phyloP scores from a whole-genome alignment of 495 filamentous ascomycete species.

The Talaromyces borbonicus region DNA sequence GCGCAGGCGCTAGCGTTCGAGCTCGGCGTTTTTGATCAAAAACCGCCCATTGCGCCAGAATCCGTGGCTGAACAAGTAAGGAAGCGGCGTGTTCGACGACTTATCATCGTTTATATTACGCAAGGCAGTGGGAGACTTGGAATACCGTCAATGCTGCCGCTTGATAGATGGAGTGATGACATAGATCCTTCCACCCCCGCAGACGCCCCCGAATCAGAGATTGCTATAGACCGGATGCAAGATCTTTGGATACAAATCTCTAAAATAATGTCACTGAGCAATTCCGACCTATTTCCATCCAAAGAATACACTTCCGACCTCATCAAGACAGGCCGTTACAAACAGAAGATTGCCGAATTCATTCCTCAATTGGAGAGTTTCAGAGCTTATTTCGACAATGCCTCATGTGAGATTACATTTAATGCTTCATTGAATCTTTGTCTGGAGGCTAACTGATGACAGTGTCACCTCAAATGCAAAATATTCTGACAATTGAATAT shows the following conservation, averaged over 20 bases:
- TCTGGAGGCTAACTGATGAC: conserved; percentile 14
- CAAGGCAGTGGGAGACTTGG: conserved; percentile 87
- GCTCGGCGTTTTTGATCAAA: conserved; percentile 86
- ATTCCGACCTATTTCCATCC: conserved; percentile 74
- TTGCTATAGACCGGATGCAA: conserved; percentile 51
- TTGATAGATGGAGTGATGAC: conserved; percentile 44
- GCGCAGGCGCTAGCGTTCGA: conserved; percentile 86
- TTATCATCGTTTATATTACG: conserved; percentile 81
- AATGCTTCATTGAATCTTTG: not conserved
- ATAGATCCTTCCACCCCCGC: conserved; percentile 23
- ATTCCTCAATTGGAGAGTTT: conserved; percentile 66
- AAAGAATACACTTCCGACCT: conserved; percentile 75
- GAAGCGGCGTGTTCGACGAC: conserved; percentile 69
- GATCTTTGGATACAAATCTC: conserved; percentile 89
- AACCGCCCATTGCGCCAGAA: conserved; percentile 45
- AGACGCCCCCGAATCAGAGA: conserved; percentile 19
- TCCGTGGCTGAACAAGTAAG: conserved; percentile 55
- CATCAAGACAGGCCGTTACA: conserved; percentile 76
- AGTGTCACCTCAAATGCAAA: conserved; percentile 68
- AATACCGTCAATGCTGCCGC: conserved; percentile 86
- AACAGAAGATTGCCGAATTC: conserved; percentile 67
- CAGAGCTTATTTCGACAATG: conserved; percentile 60
- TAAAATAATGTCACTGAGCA: conserved; percentile 77
- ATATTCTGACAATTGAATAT: conserved; percentile 83
- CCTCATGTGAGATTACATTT: conserved; percentile 6